Evolutionary conservation across 495 filamentous ascomycete species (phyloP).

Genomic region (Aspergillus mulundensis): DNA sequence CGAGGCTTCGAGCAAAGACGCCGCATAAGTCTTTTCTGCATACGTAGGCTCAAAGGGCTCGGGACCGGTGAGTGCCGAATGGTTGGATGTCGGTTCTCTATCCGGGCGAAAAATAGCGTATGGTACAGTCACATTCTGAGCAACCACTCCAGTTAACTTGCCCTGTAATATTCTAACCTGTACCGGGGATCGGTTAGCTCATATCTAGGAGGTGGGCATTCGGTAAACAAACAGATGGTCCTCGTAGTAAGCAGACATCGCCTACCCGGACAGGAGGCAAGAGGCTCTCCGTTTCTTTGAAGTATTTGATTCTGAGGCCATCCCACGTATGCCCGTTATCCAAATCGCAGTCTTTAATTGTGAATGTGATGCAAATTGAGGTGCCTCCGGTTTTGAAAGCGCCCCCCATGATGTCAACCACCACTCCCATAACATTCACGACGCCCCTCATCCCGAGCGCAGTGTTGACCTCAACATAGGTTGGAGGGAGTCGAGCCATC

Average conservation of each 20-base stretch:
- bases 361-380: conserved; percentile 44
- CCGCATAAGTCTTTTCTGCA: conserved; percentile 27
- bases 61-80: conserved; percentile 30
- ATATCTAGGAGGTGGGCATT: not conserved
- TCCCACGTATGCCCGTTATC: conserved; percentile 29
- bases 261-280: conserved; percentile 38
- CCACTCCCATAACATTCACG: conserved; percentile 46
- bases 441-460: conserved; percentile 26
- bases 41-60: conserved; percentile 23
- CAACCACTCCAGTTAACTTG: conserved; percentile 25
- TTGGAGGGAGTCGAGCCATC: conserved; percentile 1
- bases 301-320: conserved; percentile 49
- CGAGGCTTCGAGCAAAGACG: conserved; percentile 26
- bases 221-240: conserved; percentile 32
- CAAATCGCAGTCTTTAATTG: conserved; percentile 41
- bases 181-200: not conserved
- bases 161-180: conserved; percentile 26
- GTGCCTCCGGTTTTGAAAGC: conserved; percentile 27
- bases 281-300: conserved; percentile 32
- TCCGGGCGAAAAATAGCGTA: conserved; percentile 40
- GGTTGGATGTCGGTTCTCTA: conserved; percentile 19
- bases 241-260: conserved; percentile 47
- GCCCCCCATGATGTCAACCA: conserved; percentile 38
- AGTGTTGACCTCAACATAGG: conserved; percentile 34
- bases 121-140: conserved; percentile 24